These are phyloP conservation scores for Monilinia fructicola DNA, from an alignment of 2,329 filamentous ascomycete species.

Conservation along the genomic window DNA sequence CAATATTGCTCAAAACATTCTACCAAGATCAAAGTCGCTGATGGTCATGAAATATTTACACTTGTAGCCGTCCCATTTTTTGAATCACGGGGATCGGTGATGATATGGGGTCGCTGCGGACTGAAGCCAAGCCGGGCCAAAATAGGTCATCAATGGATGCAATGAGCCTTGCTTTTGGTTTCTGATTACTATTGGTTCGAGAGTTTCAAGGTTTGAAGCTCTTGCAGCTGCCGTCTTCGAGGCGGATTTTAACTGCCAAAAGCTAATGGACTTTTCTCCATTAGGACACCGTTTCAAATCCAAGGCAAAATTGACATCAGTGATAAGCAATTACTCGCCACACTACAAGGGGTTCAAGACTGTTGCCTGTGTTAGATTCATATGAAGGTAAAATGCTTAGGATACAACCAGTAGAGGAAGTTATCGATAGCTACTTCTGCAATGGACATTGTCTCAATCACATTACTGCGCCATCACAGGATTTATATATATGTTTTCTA, in stretches of 20 bases:
- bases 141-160: slow-evolving; percentile 1
- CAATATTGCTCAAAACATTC: not conserved
- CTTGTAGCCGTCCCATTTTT: not conserved
- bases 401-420: not conserved
- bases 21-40: not conserved
- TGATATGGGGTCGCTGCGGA: not conserved
- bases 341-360: not conserved
- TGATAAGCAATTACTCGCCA: not conserved
- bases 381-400: not conserved
- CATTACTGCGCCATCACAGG: not conserved
- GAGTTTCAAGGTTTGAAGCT: not conserved
- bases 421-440: not conserved
- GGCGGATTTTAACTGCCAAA: not conserved
- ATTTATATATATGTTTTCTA: not conserved
- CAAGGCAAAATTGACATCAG: not conserved
- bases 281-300: not conserved
- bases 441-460: not conserved
- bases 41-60: not conserved
- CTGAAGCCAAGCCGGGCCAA: not conserved
- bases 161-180: not conserved
- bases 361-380: not conserved
- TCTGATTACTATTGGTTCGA: not conserved
- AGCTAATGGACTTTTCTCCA: not conserved
- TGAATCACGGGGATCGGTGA: not conserved
- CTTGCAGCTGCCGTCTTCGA: not conserved